Percentiles rank a stretch among this genome's conserved stretches.
These are phyloP conservation scores for Parastagonospora avenae DNA, from an alignment of 2,329 filamentous ascomycete species.

Conservation along the genomic window DNA sequence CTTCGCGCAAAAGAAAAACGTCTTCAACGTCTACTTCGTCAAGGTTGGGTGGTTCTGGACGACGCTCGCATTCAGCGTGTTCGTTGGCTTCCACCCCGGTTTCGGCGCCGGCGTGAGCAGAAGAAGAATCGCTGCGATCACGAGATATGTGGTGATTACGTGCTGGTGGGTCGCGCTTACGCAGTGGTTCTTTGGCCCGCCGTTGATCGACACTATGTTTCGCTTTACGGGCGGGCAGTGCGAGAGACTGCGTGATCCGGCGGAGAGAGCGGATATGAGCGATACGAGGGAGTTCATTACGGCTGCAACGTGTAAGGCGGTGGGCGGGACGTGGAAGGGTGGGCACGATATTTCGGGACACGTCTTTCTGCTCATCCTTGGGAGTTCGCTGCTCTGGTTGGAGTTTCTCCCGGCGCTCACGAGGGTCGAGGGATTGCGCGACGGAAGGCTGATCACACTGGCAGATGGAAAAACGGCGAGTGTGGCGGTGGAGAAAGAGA, in stretches of 20 bases:
- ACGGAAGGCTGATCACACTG: slow-evolving; percentile 71
- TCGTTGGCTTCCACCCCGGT: slow-evolving; percentile 71
- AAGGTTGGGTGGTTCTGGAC: slow-evolving; percentile 96
- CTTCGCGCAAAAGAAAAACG: slow-evolving; percentile 91
- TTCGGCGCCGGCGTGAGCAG: slow-evolving; percentile 51
- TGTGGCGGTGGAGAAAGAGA: slow-evolving; percentile 48
- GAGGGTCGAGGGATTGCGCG: slow-evolving; percentile 53
- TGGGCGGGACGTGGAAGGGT: slow-evolving; percentile 85
- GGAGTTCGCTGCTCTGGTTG: slow-evolving; percentile 79
- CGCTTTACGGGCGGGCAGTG: slow-evolving; percentile 87
- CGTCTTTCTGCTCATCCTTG: slow-evolving; percentile 88
- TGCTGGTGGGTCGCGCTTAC: slow-evolving; percentile 83
- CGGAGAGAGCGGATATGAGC: slow-evolving; percentile 53
- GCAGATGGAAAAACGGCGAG: slow-evolving; percentile 65
- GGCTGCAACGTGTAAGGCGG: slow-evolving; percentile 78
- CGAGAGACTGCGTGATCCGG: slow-evolving; percentile 61
- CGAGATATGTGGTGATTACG: slow-evolving; percentile 76
- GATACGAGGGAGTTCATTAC: slow-evolving; percentile 64
- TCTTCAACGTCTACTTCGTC: slow-evolving; percentile 92
- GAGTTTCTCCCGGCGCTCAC: slow-evolving; percentile 72
- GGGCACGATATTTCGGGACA: slow-evolving; percentile 96
- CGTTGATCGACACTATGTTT: slow-evolving; percentile 89
- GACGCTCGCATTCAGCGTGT: slow-evolving; percentile 72
- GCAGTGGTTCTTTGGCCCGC: slow-evolving; percentile 94
- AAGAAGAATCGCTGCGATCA: slow-evolving; percentile 61